These are phyloP conservation scores for rapeseed (Brassica napus) DNA, from an alignment of 345 rosid species.

Conservation along the genomic window DNA sequence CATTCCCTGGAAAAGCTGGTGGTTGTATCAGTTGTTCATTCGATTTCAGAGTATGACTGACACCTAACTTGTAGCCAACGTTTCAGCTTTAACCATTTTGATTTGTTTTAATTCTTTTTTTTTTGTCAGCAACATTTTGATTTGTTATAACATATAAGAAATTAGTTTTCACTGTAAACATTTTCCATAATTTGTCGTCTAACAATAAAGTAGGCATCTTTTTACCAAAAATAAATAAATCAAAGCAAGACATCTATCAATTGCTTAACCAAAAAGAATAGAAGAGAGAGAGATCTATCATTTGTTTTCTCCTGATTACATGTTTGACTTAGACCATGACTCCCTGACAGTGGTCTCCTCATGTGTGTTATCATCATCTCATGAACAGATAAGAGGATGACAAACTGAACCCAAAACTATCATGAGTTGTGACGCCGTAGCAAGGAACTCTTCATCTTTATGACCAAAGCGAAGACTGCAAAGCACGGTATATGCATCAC, in stretches of 20 bases:
- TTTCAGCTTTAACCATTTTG: not conserved
- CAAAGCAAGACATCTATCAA: not conserved
- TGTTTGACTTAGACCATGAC: not conserved
- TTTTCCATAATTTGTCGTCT: not conserved
- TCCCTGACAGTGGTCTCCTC: not conserved
- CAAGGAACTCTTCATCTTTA: constrained; percentile 58
- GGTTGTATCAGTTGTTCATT: constrained; percentile 1
- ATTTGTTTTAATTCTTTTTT: not conserved
- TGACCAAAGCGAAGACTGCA: constrained; percentile 57
- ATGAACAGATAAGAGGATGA: not conserved
- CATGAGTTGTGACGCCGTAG: constrained; percentile 39
- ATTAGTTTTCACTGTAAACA: not conserved
- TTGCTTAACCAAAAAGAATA: not conserved
- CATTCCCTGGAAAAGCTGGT: no score
- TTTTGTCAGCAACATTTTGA: not conserved
- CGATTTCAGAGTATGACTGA: not conserved
- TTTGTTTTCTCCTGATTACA: not conserved
- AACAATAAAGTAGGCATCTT: not conserved
- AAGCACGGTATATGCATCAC: constrained; percentile 71
- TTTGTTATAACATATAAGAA: not conserved
- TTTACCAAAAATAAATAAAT: no score
- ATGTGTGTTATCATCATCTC: not conserved
- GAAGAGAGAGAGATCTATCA: not conserved
- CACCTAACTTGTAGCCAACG: constrained; percentile 22
- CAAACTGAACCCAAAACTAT: not conserved